A percentile compares a stretch with the other conserved stretches of the same genome.
phyloP scores from a whole-genome alignment of 2,329 filamentous ascomycete species.

The Penicillium aurantiogriseum region DNA sequence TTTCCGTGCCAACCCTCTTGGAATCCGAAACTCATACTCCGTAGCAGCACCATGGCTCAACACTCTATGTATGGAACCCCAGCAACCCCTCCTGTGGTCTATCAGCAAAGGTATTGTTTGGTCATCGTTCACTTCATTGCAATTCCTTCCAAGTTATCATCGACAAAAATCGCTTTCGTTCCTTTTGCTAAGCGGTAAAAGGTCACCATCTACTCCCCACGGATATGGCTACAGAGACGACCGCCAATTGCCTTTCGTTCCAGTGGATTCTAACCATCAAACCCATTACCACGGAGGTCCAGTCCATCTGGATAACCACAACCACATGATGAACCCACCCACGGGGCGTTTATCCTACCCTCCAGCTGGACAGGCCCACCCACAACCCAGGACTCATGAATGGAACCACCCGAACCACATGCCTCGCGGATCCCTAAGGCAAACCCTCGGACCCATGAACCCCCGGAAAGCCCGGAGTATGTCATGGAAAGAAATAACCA shows the following conservation, averaged over 20 bases:
- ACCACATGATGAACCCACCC: slow-evolving; percentile 30
- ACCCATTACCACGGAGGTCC: slow-evolving; percentile 31
- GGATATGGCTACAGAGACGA: slow-evolving; percentile 32
- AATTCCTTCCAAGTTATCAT: slow-evolving; percentile 2
- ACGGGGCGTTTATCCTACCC: slow-evolving; percentile 31
- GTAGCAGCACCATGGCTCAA: slow-evolving; percentile 29
- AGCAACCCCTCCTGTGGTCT: slow-evolving; percentile 31
- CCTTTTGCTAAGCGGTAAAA: slow-evolving; percentile 30
- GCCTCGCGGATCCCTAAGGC: slow-evolving; percentile 32
- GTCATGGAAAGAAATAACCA: slow-evolving; percentile 38
- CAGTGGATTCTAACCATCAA: slow-evolving; percentile 34
- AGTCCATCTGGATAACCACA: slow-evolving; percentile 28
- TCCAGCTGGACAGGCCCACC: slow-evolving; percentile 31
- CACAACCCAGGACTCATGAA: slow-evolving; percentile 33
- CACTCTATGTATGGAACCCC: slow-evolving; percentile 33
- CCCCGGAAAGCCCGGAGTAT: slow-evolving; percentile 36
- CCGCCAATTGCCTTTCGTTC: slow-evolving; percentile 25
- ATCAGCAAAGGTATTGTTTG: slow-evolving; percentile 39
- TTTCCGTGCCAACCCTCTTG: neutral
- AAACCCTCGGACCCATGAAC: slow-evolving; percentile 34
- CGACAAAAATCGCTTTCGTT: slow-evolving; percentile 13
- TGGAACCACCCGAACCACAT: slow-evolving; percentile 35
- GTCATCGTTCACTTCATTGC: slow-evolving; percentile 12
- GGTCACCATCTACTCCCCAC: slow-evolving; percentile 30
- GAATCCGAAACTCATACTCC: slow-evolving; percentile 25